Conservation (phyloP, 2,329 filamentous ascomycete species). For the Ophiostoma fasciatum region DNA sequence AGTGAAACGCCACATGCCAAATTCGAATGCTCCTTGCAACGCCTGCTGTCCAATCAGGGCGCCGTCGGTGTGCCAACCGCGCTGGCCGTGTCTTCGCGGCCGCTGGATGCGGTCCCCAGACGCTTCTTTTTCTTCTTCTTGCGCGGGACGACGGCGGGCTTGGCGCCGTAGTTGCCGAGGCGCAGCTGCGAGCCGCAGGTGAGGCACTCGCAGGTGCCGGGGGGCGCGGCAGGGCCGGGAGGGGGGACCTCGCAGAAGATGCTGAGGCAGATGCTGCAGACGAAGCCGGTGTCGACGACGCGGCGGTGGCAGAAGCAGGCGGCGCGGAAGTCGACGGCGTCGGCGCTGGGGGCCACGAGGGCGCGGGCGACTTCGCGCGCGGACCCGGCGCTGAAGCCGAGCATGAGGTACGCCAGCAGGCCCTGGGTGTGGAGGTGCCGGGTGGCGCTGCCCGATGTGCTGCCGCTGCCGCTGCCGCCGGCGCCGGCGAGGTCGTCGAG, state of each 20-base stretch:
- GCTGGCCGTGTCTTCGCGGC: constrained; percentile 42
- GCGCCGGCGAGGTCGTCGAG: constrained; percentile 22
- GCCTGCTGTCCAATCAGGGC: neutral
- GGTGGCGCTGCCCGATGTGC: constrained; percentile 21
- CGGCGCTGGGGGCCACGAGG: constrained; percentile 64
- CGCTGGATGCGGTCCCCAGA: constrained; percentile 30
- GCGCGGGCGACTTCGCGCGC: constrained; percentile 14
- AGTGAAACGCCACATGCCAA: too few relatives aligned
- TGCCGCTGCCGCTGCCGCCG: neutral
- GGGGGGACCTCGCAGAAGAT: constrained; percentile 63
- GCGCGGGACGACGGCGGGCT: constrained; percentile 58
- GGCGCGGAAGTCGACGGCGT: constrained; percentile 90
- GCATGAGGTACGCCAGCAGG: constrained; percentile 85
- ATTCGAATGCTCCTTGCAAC: too few relatives aligned
- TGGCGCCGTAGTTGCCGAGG: constrained; percentile 61
- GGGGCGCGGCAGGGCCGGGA: constrained; percentile 15
- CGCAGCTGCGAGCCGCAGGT: constrained; percentile 68
- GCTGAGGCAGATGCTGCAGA: constrained; percentile 90
- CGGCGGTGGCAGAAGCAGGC: constrained; percentile 93
- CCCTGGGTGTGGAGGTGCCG: constrained; percentile 46
- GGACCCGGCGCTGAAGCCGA: constrained; percentile 47
- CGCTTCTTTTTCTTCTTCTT: constrained; percentile 66
- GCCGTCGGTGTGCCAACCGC: constrained; percentile 40
- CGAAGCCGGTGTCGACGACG: constrained; percentile 83
- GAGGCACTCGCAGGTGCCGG: constrained; percentile 49